Evolutionary conservation across 805 yeast genomes (phyloP), one percentile per base, ranked within the genome.

Genomic region (Maudiozyma barnettii): DNA sequence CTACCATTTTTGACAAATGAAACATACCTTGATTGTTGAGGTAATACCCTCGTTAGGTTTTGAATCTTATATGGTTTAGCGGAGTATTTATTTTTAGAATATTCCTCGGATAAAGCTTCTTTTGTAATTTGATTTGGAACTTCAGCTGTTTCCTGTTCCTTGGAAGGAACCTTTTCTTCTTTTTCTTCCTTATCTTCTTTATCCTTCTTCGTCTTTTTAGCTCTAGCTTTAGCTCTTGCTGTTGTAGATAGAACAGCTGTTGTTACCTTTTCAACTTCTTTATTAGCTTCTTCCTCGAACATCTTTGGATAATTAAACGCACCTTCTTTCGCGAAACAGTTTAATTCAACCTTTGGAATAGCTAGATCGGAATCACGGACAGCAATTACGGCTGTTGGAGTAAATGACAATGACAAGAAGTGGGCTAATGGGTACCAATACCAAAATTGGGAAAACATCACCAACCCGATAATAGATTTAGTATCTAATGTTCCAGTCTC

Each of bases 341-440:
- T 79, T 50, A 93, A 71, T 41, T 80, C 78, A 60, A 93, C 81
- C 60, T 85, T 78, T 29, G 99, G 98, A 51, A 87, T 82, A 64
- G 82, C 82, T 65, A 91, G 75, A 65, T 90, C 95, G 51, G 78
- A 83, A 23, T 65, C 59, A 48, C 82, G 80, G 12, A 93, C 85
- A 54, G 96, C 96, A 55, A 87, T 80, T 19, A 91, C 77, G 6
- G 95, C 79, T 2, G 98, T 93, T 45, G 99, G 96, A 8, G 93
- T 78, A 68, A 90, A 90, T 33, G 97, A 87, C 55, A 93, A 76
- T 18, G 95, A 82, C 58, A 93, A 71, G 71, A 93, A 93, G 68
- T 93, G 98, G 1, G 97, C 79, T 49, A 90, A 75, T 50, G 99
- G 99, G 79, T 82, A 93, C 99, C 99, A 93, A 68, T 89, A 87